A percentile compares a stretch with the other conserved stretches of the same genome.
Evolutionary conservation across 192 early-diverging fungal species (phyloP).

Genomic region (Backusella tuberculispora): DNA sequence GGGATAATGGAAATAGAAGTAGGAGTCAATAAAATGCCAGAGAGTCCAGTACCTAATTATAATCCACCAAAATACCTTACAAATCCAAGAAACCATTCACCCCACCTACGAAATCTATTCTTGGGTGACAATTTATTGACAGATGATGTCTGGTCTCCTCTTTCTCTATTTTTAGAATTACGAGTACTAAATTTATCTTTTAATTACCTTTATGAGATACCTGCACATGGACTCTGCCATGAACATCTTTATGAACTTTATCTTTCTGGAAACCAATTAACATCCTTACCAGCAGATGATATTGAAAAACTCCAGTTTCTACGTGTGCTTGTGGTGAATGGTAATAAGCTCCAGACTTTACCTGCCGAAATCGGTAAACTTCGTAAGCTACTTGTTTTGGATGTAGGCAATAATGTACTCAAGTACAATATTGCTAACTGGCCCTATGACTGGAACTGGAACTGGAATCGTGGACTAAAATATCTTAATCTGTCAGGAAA

Average conservation of each 20-base stretch:
- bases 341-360: slow-evolving; percentile 87
- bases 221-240: slow-evolving; percentile 72
- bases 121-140: slow-evolving; percentile 83
- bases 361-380: slow-evolving; percentile 92
- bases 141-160: slow-evolving; percentile 77
- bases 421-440: slow-evolving; percentile 95
- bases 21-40: neutral
- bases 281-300: slow-evolving; percentile 83
- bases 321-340: slow-evolving; percentile 80
- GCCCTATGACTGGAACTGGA: slow-evolving; percentile 98
- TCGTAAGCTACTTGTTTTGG: slow-evolving; percentile 72
- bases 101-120: slow-evolving; percentile 65
- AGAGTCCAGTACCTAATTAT: slow-evolving; percentile 51
- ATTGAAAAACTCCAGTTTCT: slow-evolving; percentile 74
- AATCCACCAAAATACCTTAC: slow-evolving; percentile 50
- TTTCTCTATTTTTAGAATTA: slow-evolving; percentile 76
- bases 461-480: slow-evolving; percentile 87
- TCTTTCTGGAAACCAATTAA: slow-evolving; percentile 82
- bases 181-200: slow-evolving; percentile 79
- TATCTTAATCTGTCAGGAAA: slow-evolving; percentile 94
- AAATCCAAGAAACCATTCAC: slow-evolving; percentile 48
- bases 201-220: slow-evolving; percentile 85
- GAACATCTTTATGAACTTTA: slow-evolving; percentile 78
- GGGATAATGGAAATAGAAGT: no score
- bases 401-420: slow-evolving; percentile 85